Evolutionary conservation across 257 asterid species (phyloP), one percentile per base, ranked within the genome.

Genomic region (Scutellaria galericulata): DNA sequence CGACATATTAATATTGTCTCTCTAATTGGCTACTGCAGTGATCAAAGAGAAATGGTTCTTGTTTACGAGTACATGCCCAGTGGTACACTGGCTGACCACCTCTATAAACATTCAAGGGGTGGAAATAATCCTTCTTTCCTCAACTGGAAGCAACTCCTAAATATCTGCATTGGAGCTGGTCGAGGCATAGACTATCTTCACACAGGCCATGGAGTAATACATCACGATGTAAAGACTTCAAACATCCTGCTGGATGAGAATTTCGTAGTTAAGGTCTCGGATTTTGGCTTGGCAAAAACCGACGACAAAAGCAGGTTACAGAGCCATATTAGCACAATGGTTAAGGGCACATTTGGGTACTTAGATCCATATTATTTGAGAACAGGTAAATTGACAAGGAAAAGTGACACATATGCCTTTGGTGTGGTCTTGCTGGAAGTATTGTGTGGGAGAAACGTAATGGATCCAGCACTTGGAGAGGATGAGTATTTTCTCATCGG

Each of bases 341-440:
- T 86, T 7, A 87, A 83, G 47, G 89, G 89, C 15, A 87, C 92
- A 11, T 75, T 56, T 51, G 88, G 89, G 18, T 87, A 87, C 85
- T 37, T 87, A 2, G 92, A 84, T 74, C 89, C 88, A 0, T 66
- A 64, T 64, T 87, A 87, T 72, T 37, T 45, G n/a, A n/a, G n/a
- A n/a, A n/a, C 46, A 64, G 45, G 68, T 3, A 84, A 73, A 78
- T 66, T 87, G 71, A 78, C 89, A 15, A 79, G 80, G 64, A 87
- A 87, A 81, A 77, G 81, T 8, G 92, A 87, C 66, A 81, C 82
- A 22, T 86, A 86, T 67, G 84, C 86, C 47, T 86, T 86, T 63
- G 92, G 89, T 18, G 89, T 82, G 27, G 85, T 87, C 72, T 56
- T 87, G 60, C 71, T 86, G 58, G 89, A 82, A 80, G 80, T 83